Conservation (phyloP, 208 protist species). For the Trypanosoma rangeli region DNA sequence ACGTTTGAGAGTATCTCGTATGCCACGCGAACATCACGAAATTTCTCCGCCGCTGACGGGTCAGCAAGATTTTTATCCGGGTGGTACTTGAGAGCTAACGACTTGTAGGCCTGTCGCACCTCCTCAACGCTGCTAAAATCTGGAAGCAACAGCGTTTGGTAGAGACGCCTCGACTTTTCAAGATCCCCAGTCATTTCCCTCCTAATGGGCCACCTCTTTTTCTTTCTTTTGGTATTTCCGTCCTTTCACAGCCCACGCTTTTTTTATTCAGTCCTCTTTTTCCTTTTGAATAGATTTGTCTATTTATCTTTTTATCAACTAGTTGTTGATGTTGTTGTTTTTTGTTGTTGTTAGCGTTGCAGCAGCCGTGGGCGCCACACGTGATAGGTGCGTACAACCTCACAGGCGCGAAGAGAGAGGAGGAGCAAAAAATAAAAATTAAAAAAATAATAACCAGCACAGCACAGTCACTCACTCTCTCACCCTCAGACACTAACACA, state of each 20-base stretch:
- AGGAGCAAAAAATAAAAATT: constrained; percentile 17
- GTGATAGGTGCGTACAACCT: too few relatives aligned
- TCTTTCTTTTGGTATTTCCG: not conserved
- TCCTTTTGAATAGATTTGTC: not conserved
- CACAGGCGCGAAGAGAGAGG: not conserved
- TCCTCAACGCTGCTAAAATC: constrained; percentile 83
- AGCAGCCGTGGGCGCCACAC: too few relatives aligned
- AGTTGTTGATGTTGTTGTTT: not conserved
- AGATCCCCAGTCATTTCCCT: constrained; percentile 20
- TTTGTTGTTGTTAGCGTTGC: not conserved
- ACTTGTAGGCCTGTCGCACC: constrained; percentile 93
- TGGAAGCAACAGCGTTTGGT: constrained; percentile 84
- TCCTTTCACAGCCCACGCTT: not conserved
- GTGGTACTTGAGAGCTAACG: constrained; percentile 94
- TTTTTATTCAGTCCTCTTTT: not conserved
- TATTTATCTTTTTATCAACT: not conserved
- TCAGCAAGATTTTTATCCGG: constrained; percentile 94
- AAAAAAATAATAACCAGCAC: constrained; percentile 13
- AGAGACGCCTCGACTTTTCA: constrained; percentile 48
- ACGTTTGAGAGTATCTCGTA: constrained; percentile 96
- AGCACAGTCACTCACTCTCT: not conserved
- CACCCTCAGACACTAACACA: too few relatives aligned
- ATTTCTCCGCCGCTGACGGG: constrained; percentile 77
- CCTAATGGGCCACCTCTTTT: not conserved
- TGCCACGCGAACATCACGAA: constrained; percentile 89